These are phyloP conservation scores for Cladophialophora immunda DNA, from an alignment of 2,329 filamentous ascomycete genomes.

Conservation along the genomic window DNA sequence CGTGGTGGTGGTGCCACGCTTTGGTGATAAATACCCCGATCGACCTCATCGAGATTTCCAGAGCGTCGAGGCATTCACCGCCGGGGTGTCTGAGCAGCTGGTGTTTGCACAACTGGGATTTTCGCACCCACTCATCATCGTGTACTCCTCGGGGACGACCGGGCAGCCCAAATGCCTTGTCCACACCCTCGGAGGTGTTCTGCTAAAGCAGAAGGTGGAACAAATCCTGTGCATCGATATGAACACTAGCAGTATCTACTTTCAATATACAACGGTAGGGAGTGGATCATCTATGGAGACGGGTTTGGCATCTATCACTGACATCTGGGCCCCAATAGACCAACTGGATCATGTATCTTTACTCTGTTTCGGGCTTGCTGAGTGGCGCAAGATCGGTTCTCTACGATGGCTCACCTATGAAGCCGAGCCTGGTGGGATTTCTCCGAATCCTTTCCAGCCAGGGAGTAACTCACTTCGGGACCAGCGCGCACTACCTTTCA, in stretches of 20 bases:
- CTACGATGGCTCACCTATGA: slow-evolving; percentile 83
- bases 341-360: slow-evolving; percentile 82
- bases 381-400: slow-evolving; percentile 68
- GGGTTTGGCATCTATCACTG: slow-evolving; percentile 37
- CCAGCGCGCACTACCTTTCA: slow-evolving; percentile 77
- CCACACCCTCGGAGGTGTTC: slow-evolving; percentile 61
- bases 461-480: slow-evolving; percentile 42
- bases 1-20: too few species aligned
- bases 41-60: neutral
- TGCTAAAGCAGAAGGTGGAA: slow-evolving; percentile 17
- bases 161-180: slow-evolving; percentile 85
- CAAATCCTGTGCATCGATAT: slow-evolving; percentile 51
- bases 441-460: slow-evolving; percentile 70
- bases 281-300: slow-evolving; percentile 71
- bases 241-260: slow-evolving; percentile 60
- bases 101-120: slow-evolving; percentile 67
- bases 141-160: slow-evolving; percentile 80
- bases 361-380: slow-evolving; percentile 65
- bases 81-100: slow-evolving; percentile 37
- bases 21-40: too few species aligned
- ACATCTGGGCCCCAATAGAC: slow-evolving; percentile 41
- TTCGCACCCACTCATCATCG: slow-evolving; percentile 77
- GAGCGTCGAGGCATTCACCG: neutral
- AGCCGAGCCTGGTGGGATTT: slow-evolving; percentile 71
- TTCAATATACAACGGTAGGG: slow-evolving; percentile 74